Base-by-base conservation (phyloP, 1,139 yeast species). In the Trichomonascaceae sp. region DNA sequence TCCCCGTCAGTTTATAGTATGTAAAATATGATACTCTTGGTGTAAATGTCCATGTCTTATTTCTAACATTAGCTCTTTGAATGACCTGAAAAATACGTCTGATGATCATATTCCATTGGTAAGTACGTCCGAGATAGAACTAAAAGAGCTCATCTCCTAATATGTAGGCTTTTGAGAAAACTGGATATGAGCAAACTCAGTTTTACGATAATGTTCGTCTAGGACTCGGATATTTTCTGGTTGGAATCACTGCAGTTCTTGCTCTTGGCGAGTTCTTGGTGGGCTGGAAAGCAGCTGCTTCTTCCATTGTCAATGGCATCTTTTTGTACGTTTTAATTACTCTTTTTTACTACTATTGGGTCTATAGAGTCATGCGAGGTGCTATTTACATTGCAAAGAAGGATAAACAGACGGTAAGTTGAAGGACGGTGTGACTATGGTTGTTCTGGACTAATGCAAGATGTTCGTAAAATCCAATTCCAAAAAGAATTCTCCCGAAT, bases 141-240 rank as follows among this genome's bases (percentile, higher is more conserved):
- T 22, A 22, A 22, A 22, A 22, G 24, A 22, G 24, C 24, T 22
- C 18, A 2, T n/a, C 24, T 13, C 18, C 24, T 18, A 45, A 50
- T 47, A 46, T 43, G 46, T 6, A 78, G 53, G 74, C 78, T 1
- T 69, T 88, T 57, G 71, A 74, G 18, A 73, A 77, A 48, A 70
- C 83, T 50, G 93, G 91, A 1, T 90, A 80, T 68, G 71, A 70
- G 15, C 88, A 88, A 67, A 74, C 82, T 19, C 84, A 82, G 65
- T 64, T 64, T 13, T 67, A 83, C 41, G 74, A 74, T 50, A 95
- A 90, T 65, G 70, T 78, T 27, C 84, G 86, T 62, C 74, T 91
- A 49, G 83, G 77, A 0, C 68, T 90, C 47, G 96, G 96, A 0
- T 84, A 82, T 62, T 60, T 76, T 12, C 81, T 89, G 2, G 91